Percentiles rank a stretch among this genome's conserved stretches.
phyloP scores from a whole-genome alignment of 305 asterid species.

The Caryopteris hybrid region DNA sequence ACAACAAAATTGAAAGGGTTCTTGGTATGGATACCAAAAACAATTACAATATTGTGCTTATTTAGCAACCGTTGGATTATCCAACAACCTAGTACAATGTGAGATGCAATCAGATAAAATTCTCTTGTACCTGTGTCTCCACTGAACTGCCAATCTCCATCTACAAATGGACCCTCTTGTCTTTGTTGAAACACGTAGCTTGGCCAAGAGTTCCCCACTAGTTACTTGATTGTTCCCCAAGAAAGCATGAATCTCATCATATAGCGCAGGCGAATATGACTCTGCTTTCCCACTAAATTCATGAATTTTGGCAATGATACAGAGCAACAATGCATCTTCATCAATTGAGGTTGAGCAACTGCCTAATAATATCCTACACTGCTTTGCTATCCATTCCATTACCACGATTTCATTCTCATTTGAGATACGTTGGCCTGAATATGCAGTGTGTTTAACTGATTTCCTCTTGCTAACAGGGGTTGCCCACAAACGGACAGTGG shows the following conservation, averaged over 20 bases:
- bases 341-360: constrained; percentile 40
- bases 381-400: constrained; percentile 42
- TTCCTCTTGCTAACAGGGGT: constrained; percentile 54
- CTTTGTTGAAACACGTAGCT: constrained; percentile 17
- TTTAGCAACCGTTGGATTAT: neutral
- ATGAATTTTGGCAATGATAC: constrained; percentile 30
- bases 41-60: too few relatives aligned
- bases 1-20: too few relatives aligned
- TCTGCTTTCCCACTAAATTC: constrained; percentile 23
- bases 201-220: constrained; percentile 5
- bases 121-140: constrained; percentile 64
- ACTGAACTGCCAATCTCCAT: constrained; percentile 61
- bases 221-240: constrained; percentile 19
- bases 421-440: constrained; percentile 57
- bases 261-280: constrained; percentile 12
- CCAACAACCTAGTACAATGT: constrained; percentile 33
- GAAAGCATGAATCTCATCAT: constrained; percentile 39
- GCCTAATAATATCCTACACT: constrained; percentile 34
- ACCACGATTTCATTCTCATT: constrained; percentile 50
- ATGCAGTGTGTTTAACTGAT: constrained; percentile 48
- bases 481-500: constrained; percentile 73
- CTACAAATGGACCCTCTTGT: constrained; percentile 31
- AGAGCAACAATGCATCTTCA: constrained; percentile 49
- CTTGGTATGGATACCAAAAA: too few relatives aligned
- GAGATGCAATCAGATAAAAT: constrained; percentile 47